These are phyloP conservation scores for Microdochium trichocladiopsis DNA, from an alignment of 2,329 filamentous ascomycete species.

Conservation along the genomic window DNA sequence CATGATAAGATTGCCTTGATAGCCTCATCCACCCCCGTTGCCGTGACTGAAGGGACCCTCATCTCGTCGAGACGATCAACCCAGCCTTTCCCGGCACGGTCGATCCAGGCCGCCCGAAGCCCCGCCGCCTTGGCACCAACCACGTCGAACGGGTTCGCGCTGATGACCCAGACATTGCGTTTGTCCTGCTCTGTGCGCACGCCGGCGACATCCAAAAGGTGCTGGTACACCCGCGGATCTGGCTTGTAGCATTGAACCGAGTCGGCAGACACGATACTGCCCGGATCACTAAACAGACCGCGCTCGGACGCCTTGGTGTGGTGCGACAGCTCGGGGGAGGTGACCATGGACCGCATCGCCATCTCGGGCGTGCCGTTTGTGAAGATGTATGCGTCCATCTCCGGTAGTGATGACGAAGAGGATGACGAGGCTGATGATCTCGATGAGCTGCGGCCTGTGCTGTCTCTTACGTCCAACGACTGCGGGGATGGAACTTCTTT, in stretches of 20 bases:
- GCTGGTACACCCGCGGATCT: constrained; percentile 50
- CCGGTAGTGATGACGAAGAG: background rate
- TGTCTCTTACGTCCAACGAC: background rate
- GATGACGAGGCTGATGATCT: background rate
- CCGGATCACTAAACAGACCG: constrained; percentile 3
- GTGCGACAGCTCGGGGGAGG: constrained; percentile 46
- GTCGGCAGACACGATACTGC: constrained; percentile 52
- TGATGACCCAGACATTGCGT: constrained; percentile 59
- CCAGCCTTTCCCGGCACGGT: constrained; percentile 57
- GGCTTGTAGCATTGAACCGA: constrained; percentile 58
- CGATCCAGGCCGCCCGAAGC: constrained; percentile 60
- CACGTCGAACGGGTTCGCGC: constrained; percentile 67
- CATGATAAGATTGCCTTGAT: constrained; percentile 26
- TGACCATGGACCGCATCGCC: constrained; percentile 52
- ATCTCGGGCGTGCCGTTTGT: constrained; percentile 62
- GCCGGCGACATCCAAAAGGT: constrained; percentile 43
- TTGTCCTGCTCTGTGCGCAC: constrained; percentile 31
- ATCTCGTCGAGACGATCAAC: constrained; percentile 49
- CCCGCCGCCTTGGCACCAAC: constrained; percentile 56
- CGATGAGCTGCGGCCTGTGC: background rate
- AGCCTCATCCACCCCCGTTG: constrained; percentile 49
- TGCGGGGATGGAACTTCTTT: constrained; percentile 2
- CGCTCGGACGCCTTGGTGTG: constrained; percentile 40
- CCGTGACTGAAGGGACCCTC: constrained; percentile 44
- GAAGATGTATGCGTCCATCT: constrained; percentile 54